phyloP scores from a whole-genome alignment of 2,329 filamentous ascomycete genomes.

The Mycosphaerella sp. region DNA sequence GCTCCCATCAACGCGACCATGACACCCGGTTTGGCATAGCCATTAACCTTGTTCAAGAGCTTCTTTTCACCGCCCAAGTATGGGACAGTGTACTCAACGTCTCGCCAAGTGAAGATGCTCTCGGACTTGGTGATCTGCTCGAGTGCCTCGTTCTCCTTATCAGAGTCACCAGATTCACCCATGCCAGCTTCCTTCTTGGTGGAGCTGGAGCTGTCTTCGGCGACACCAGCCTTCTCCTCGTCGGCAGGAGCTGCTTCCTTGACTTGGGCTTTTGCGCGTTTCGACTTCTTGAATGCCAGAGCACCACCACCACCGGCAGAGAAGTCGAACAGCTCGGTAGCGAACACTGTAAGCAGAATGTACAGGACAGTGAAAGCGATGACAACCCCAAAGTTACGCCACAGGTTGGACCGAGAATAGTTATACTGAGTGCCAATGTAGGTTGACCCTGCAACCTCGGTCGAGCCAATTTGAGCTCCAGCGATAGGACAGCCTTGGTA shows the following conservation, averaged over 20 bases:
- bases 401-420: constrained; percentile 54
- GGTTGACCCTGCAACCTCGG: constrained; percentile 47
- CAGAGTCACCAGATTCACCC: constrained; percentile 27
- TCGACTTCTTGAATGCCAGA: constrained; percentile 65
- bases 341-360: constrained; percentile 62
- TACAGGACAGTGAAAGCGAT: constrained; percentile 72
- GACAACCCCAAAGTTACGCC: constrained; percentile 71
- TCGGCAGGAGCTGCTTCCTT: constrained; percentile 46
- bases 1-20: constrained; percentile 79
- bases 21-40: constrained; percentile 72
- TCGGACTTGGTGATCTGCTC: constrained; percentile 52
- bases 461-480: constrained; percentile 50
- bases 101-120: constrained; percentile 63
- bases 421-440: constrained; percentile 53
- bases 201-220: constrained; percentile 31
- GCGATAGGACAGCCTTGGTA: constrained; percentile 59
- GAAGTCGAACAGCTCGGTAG: constrained; percentile 63
- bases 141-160: constrained; percentile 39
- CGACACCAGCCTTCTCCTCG: constrained; percentile 49
- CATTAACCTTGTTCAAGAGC: constrained; percentile 63
- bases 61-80: constrained; percentile 57
- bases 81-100: constrained; percentile 67
- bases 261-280: constrained; percentile 51
- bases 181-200: constrained; percentile 28
- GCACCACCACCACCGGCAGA: constrained; percentile 58